Conservation (phyloP, 345 rosid genomes). For the Gynandropsis gynandra region DNA sequence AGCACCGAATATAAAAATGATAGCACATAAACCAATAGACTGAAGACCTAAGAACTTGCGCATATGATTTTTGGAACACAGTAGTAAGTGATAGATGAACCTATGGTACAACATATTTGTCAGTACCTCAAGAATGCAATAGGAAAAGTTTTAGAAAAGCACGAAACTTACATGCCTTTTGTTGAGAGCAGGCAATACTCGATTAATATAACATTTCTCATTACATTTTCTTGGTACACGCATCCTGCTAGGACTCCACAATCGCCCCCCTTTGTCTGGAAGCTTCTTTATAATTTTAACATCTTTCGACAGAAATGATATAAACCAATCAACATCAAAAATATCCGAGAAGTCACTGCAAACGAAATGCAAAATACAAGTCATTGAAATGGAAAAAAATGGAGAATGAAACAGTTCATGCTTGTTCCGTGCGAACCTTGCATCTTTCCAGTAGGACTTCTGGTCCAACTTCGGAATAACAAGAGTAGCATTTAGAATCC, state of each 20-base stretch:
- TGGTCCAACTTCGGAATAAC: conserved; percentile 92
- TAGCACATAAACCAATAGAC: too few species aligned
- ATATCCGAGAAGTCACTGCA: conserved; percentile 85
- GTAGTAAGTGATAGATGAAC: neutral
- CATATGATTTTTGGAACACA: too few species aligned
- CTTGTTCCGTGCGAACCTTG: conserved; percentile 52
- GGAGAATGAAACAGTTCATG: neutral
- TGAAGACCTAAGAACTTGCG: too few species aligned
- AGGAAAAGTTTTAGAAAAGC: conserved; percentile 22
- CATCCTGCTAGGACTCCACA: conserved; percentile 54
- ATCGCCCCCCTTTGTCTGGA: conserved; percentile 60
- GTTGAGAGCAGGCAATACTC: conserved; percentile 84
- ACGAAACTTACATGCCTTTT: conserved; percentile 98
- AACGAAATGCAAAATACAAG: neutral
- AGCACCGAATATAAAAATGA: too few species aligned
- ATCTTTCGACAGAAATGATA: conserved; percentile 72
- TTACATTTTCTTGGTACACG: conserved; percentile 96
- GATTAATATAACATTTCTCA: conserved; percentile 75
- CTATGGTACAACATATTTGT: neutral
- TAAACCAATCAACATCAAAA: conserved; percentile 75
- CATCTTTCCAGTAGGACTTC: conserved; percentile 96
- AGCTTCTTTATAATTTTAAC: conserved; percentile 80
- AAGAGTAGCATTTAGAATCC: conserved; percentile 92
- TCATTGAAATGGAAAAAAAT: neutral
- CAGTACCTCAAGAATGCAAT: neutral